Evolutionary conservation across 1,139 yeast genomes (phyloP).

Genomic region (Pichia sp.): DNA sequence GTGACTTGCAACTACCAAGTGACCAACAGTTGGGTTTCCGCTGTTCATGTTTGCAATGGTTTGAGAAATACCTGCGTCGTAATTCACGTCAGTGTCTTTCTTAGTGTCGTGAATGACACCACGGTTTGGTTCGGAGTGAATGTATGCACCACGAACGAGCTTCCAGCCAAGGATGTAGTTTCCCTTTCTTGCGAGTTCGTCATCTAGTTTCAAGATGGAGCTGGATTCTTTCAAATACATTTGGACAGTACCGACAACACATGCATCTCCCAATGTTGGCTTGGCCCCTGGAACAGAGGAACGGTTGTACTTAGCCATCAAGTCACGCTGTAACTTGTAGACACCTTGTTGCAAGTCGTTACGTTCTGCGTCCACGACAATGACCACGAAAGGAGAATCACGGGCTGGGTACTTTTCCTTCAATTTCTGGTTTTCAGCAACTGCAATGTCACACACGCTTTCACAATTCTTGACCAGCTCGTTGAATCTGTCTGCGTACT

Average conservation of each 20-base stretch:
- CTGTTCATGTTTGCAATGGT: conserved; percentile 60
- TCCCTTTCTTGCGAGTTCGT: conserved; percentile 55
- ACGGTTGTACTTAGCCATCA: conserved; percentile 72
- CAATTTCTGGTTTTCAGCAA: conserved; percentile 49
- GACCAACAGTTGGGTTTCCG: conserved; percentile 61
- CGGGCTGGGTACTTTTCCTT: conserved; percentile 56
- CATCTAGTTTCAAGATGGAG: conserved; percentile 58
- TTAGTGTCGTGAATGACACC: conserved; percentile 70
- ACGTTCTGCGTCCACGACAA: conserved; percentile 92
- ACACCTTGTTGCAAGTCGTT: conserved; percentile 86
- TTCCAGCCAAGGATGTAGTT: conserved; percentile 80
- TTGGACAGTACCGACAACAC: conserved; percentile 89
- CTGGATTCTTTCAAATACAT: conserved; percentile 79
- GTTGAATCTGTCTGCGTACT: conserved; percentile 52
- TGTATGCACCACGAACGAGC: conserved; percentile 96
- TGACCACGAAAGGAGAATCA: conserved; percentile 75
- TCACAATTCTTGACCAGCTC: conserved; percentile 63
- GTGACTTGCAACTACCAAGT: conserved; percentile 89
- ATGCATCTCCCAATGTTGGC: conserved; percentile 39
- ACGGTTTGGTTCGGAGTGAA: conserved; percentile 82
- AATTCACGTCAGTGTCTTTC: conserved; percentile 70
- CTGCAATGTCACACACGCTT: conserved; percentile 50
- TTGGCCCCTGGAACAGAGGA: conserved; percentile 20
- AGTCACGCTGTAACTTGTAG: conserved; percentile 79
- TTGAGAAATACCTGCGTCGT: conserved; percentile 59